Evolutionary conservation across 768 basidiomycete species (phyloP), one percentile per base, ranked within the genome.

Genomic region (Serendipita sp.): DNA sequence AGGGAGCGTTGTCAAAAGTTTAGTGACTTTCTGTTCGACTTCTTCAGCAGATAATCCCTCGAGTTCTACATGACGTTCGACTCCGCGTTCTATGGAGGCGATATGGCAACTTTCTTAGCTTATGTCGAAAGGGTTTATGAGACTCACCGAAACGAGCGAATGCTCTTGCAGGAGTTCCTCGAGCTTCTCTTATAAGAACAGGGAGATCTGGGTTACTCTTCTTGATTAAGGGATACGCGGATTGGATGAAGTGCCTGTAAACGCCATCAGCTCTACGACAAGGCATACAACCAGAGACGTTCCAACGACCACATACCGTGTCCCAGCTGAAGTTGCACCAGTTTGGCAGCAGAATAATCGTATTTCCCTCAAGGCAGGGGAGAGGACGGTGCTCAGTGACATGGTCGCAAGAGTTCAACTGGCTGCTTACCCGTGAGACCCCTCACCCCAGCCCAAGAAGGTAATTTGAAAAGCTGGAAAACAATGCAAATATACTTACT

Each of bases 191-290:
- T 70, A 92, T 87, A 69, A 92, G 73, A 44, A 90, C 80, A 16
- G 89, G 90, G n/a, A 92, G 76, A 75, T 92, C 85, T 45, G 89
- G 90, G 72, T 92, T 92, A 74, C 86, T 76, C 72, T 88, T 80
- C 76, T 92, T 91, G 71, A 91, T 81, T 63, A 78, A 69, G 3
- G 86, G 83, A 71, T 92, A 91, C 68, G 83, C 81, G 32, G 87
- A 79, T 47, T 83, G 73, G 70, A 92, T 82, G 75, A 91, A 92
- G 75, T 90, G 84, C 69, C 91, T 92, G 73, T 24, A 24, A 24
- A 24, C 32, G 56, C 58, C 15, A 30, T 47, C 16, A 51, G 53
- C 11, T 65, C 34, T 65, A 48, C 32, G 16, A 63, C 28, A 44
- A 63, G 8, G 34, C 2, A 28, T 30, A 35, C 24, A 38, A 28